Conservation (phyloP, 331 rosid genomes). For the Cydonia oblonga region DNA sequence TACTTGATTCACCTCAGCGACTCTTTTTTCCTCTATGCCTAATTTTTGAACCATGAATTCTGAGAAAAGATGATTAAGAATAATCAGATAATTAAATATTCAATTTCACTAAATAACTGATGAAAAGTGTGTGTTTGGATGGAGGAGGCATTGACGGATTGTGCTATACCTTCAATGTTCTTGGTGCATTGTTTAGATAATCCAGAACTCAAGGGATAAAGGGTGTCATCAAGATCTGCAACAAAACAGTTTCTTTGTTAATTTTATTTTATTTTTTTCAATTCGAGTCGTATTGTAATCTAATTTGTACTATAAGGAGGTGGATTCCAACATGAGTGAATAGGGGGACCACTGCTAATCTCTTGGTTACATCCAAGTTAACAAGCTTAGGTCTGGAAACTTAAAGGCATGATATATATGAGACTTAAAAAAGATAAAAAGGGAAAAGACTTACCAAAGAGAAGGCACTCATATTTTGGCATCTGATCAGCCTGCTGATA, state of each 20-base stretch:
- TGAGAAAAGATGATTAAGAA: not conserved
- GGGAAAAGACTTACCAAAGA: constrained; percentile 1
- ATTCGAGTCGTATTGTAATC: not conserved
- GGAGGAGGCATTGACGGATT: not conserved
- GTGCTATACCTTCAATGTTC: not conserved
- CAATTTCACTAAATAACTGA: not conserved
- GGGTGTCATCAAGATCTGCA: constrained; percentile 14
- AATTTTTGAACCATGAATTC: constrained; percentile 10
- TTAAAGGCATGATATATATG: not conserved
- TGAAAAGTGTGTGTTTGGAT: not conserved
- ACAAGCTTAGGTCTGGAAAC: not conserved
- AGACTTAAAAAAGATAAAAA: not conserved
- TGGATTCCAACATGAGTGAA: not conserved
- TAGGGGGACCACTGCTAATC: not conserved
- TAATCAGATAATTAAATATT: not conserved
- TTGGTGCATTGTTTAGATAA: constrained; percentile 4
- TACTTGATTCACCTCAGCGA: not conserved
- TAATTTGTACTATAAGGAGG: not conserved
- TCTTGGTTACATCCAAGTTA: not conserved
- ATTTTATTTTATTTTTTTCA: not conserved
- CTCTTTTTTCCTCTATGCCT: not conserved
- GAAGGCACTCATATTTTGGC: constrained; percentile 13
- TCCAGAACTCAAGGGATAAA: constrained; percentile 8
- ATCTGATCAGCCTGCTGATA: not conserved
- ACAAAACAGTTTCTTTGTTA: not conserved